Evolutionary conservation across 306 rosid genomes (phyloP), one percentile per base, ranked within the genome.

Genomic region (Glycine latifolia): DNA sequence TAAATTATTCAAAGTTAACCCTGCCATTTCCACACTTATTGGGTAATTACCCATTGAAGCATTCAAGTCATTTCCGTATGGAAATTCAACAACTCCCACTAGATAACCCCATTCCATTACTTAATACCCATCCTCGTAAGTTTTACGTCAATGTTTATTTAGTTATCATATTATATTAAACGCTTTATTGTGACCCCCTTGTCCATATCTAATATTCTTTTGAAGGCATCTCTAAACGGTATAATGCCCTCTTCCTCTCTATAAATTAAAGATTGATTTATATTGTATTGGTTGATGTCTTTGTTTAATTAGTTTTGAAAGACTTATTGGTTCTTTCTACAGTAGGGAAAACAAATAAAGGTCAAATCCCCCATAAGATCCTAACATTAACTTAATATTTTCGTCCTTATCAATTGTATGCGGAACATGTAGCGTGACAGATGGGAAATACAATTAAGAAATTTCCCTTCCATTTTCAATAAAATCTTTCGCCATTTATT

Each of bases 191-290:
- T 58, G 76, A 31, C 67, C 83, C 54, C 63, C 67, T 69, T 41
- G 97, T 88, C 91, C 86, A 56, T 83, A 79, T 84, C 89, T 75
- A 77, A 67, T 63, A 78, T 79, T 75, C 67, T 83, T 69, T 46
- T 67, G 55, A 48, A 62, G 87, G 97, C 78, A 91, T 94, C 89
- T 90, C 84, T 60, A 35, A 66, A 77, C 61, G 80, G 94, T 82
- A 88, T 91, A 86, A 83, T 82, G 75, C 79, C 80, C 82, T 66
- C 71, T 69, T 69, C 77, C 35, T 43, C 20, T 9, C 43, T 15
- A 8, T 33, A 3, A 71, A 71, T 39, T 48, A 47, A 67, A 47
- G 11, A 59, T 50, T 80, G 67, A 39, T 81, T 10, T 69, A 43
- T 11, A 62, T 35, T 67, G 60, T 9, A 65, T 44, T 52, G 20